Base-by-base conservation (phyloP, 2,329 filamentous ascomycete species). In the Cladorrhinum sp. region DNA sequence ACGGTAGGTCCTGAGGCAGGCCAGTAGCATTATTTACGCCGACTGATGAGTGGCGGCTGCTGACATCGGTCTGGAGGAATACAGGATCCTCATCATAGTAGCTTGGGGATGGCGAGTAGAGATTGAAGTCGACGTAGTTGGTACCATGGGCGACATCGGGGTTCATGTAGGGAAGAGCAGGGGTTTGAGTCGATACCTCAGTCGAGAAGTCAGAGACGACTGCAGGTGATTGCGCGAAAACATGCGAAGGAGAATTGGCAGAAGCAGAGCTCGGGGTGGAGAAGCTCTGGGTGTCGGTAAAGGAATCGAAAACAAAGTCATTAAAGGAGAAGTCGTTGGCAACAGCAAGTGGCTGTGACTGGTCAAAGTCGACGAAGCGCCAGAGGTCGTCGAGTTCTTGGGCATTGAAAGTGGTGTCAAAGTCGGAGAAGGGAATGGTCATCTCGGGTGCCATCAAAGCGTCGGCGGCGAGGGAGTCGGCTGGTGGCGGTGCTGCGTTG, bases 61-160 rank as follows among this genome's bases (percentile, higher is more conserved):
- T 54, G n/a, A 62, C 50, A 8, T 62, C 62, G 48, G 60, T 62
- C 52, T 66, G 65, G 50, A 62, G 62, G n/a, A 70, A 50, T 38
- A 64, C 63, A 58, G 67, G 67, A 23, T 69, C 74, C 50, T 84
- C 81, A 61, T 83, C 81, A 59, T 79, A 73, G 68, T 77, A 77
- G 61, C 72, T 75, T 18, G 79, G 77, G 22, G 73, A 71, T 2
- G 82, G 81, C 54, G 81, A 84, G 73, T 78, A 85, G 16, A 84
- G 77, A 67, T 78, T 80, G 74, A 85, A 85, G 73, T 84, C 82
- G 65, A 77, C 72, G 66, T 84, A 84, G 70, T 80, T 73, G 67
- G 72, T 74, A 62, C 69, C 69, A 62, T 74, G 70, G 22, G 66
- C 62, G 57, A 70, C 71, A 20, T 69, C 70, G 2, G 72, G 68